Evolutionary conservation across 305 asterid species (phyloP).

Genomic region (Monarda citriodora): DNA sequence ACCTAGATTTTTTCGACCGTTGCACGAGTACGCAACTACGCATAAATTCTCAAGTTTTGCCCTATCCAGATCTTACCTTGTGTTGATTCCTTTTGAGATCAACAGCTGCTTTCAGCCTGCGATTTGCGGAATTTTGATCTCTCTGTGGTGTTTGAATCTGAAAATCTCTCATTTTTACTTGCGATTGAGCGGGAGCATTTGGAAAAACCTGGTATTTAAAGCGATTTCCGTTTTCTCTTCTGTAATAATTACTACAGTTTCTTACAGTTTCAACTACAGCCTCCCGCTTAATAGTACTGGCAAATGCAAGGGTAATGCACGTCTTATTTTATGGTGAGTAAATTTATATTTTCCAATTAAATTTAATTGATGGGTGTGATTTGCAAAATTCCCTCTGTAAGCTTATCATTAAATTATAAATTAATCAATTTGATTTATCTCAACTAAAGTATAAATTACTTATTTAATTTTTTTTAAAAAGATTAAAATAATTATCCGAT

Average conservation of each 20-base stretch:
- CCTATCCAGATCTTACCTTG: slow-evolving; percentile 32
- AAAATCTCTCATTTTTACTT: slow-evolving; percentile 37
- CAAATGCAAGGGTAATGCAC: no score
- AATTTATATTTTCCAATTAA: no score
- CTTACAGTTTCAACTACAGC: slow-evolving; percentile 18
- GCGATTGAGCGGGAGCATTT: slow-evolving; percentile 21
- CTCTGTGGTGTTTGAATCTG: slow-evolving; percentile 61
- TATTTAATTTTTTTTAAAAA: no score
- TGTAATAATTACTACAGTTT: slow-evolving; percentile 12
- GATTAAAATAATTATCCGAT: no score
- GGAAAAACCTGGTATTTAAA: slow-evolving; percentile 7
- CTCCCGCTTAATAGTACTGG: not conserved
- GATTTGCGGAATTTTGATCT: slow-evolving; percentile 42
- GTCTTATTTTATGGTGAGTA: no score
- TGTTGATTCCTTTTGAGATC: slow-evolving; percentile 40
- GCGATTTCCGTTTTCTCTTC: not conserved
- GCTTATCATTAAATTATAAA: no score
- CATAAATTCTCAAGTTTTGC: not conserved
- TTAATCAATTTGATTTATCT: no score
- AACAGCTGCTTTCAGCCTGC: slow-evolving; percentile 41
- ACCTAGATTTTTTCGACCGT: not conserved
- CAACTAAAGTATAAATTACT: no score
- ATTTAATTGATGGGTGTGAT: no score
- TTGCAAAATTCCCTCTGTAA: no score
- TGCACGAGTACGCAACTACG: not conserved